phyloP scores from a whole-genome alignment of 1,284 basidiomycete genomes.

The Ganoderma multipileum region DNA sequence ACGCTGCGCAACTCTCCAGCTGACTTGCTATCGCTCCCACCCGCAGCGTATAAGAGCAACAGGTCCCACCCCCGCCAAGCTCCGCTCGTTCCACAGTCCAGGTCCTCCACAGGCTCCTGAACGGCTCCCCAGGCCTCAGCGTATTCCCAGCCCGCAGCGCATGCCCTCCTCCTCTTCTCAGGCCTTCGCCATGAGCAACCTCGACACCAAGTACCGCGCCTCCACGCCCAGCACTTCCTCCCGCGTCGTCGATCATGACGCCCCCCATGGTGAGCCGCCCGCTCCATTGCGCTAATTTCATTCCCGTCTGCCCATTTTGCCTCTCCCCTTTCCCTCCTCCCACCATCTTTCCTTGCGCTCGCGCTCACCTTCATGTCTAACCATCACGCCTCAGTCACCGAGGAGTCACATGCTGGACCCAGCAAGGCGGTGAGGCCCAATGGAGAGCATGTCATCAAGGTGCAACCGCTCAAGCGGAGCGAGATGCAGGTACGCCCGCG shows the following conservation, averaged over 20 bases:
- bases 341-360: constrained; percentile 10
- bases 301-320: neutral
- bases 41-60: constrained; percentile 19
- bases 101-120: neutral
- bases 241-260: constrained; percentile 77
- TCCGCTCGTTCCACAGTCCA: neutral
- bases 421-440: constrained; percentile 40
- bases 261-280: constrained; percentile 63
- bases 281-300: constrained; percentile 5
- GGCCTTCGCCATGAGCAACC: constrained; percentile 28
- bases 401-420: constrained; percentile 46
- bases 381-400: constrained; percentile 29
- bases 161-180: constrained; percentile 2
- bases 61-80: neutral
- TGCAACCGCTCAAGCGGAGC: constrained; percentile 81
- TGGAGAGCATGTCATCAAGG: constrained; percentile 56
- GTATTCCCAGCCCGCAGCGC: neutral
- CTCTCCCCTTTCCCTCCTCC: constrained; percentile 22
- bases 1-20: constrained; percentile 24
- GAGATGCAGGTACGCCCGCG: constrained; percentile 79
- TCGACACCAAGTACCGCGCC: constrained; percentile 38
- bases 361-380: constrained; percentile 23
- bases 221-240: constrained; percentile 42
- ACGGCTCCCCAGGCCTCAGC: neutral
- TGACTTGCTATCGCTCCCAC: constrained; percentile 23